Percentiles rank a stretch among this genome's conserved stretches.
Conservation (phyloP, 1,284 basidiomycete genomes). For the Psilocybe mexicana region DNA sequence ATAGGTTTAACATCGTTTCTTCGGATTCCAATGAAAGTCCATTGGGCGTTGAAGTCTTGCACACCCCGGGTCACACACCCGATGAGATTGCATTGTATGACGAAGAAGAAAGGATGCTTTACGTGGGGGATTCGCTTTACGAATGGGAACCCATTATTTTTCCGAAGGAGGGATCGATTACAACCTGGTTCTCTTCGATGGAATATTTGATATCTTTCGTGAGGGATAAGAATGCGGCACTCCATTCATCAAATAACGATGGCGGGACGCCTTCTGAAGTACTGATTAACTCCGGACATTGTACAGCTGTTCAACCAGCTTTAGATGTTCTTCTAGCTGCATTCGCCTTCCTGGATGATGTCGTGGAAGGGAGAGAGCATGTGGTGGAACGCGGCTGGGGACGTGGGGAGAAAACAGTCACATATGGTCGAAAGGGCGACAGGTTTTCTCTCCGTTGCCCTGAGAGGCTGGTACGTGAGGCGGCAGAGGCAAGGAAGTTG, state of each 20-base stretch:
- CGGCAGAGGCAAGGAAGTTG: neutral
- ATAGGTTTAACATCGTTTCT: slow-evolving; percentile 33
- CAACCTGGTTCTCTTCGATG: slow-evolving; percentile 46
- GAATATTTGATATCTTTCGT: slow-evolving; percentile 44
- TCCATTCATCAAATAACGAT: neutral
- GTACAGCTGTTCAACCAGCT: slow-evolving; percentile 43
- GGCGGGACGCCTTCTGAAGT: slow-evolving; percentile 24
- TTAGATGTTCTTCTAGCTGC: slow-evolving; percentile 42
- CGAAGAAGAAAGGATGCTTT: slow-evolving; percentile 46
- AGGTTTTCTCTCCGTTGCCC: slow-evolving; percentile 52
- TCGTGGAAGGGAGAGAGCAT: slow-evolving; percentile 42
- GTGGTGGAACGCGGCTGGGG: slow-evolving; percentile 34
- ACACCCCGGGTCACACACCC: slow-evolving; percentile 58
- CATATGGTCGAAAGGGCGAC: slow-evolving; percentile 42
- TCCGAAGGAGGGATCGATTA: slow-evolving; percentile 50
- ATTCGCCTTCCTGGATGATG: slow-evolving; percentile 47
- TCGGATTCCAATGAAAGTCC: slow-evolving; percentile 17
- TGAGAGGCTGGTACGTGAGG: slow-evolving; percentile 42
- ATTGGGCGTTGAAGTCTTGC: slow-evolving; percentile 43
- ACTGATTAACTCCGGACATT: slow-evolving; percentile 49
- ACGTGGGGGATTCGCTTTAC: slow-evolving; percentile 57
- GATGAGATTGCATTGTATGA: slow-evolving; percentile 57
- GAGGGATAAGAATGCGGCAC: slow-evolving; percentile 20
- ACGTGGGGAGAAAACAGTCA: slow-evolving; percentile 41
- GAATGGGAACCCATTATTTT: slow-evolving; percentile 56